phyloP scores from a whole-genome alignment of 176 grass and related monocot genomes.

The Aegilops speltoides region DNA sequence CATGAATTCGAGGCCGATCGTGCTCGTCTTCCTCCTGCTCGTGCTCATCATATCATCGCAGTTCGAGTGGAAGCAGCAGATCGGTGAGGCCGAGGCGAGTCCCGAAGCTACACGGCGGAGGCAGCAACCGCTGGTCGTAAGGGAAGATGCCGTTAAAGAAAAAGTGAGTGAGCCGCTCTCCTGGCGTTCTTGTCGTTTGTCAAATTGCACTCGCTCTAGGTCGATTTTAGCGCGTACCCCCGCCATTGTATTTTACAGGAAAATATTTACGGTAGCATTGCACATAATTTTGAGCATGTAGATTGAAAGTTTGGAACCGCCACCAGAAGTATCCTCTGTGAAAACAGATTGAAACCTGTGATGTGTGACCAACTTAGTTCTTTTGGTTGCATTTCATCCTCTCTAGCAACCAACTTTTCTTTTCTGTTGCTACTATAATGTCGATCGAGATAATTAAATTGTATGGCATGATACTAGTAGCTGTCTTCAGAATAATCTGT shows the following conservation, averaged over 20 bases:
- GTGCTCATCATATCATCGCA: constrained; percentile 73
- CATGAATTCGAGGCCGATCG: constrained; percentile 59
- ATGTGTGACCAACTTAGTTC: background rate
- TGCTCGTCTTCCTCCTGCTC: constrained; percentile 71
- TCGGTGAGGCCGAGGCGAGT: constrained; percentile 56
- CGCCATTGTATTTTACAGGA: too few relatives aligned
- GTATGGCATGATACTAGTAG: background rate
- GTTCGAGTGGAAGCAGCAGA: constrained; percentile 85
- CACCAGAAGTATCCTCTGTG: background rate
- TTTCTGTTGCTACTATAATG: background rate
- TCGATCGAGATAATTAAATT: background rate
- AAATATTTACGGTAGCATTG: too few relatives aligned
- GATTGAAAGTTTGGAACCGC: constrained; percentile 7
- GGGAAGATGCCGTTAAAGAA: constrained; percentile 74
- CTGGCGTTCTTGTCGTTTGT: background rate
- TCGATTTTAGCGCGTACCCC: background rate
- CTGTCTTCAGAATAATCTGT: background rate
- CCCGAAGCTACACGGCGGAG: constrained; percentile 37
- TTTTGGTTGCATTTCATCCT: background rate
- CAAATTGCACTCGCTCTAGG: background rate
- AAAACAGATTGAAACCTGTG: background rate
- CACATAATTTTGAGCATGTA: too few relatives aligned
- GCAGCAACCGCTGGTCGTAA: constrained; percentile 34
- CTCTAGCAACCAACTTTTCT: background rate
- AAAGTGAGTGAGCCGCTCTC: constrained; percentile 41